Conservation (phyloP, 2,329 filamentous ascomycete genomes). For the Dendryphion nanum region DNA sequence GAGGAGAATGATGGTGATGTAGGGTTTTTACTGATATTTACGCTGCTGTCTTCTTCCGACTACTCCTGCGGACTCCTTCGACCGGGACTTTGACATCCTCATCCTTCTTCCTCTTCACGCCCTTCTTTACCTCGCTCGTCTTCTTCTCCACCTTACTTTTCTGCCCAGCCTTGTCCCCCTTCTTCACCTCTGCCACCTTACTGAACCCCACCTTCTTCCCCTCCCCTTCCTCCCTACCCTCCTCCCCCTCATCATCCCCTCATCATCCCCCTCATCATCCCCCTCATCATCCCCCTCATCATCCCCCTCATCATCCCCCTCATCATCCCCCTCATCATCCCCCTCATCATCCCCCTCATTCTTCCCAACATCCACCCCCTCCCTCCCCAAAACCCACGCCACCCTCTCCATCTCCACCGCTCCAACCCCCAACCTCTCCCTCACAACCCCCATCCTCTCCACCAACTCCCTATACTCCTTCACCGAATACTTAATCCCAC, state of each 20-base stretch:
- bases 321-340: neutral
- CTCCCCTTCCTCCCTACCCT: neutral
- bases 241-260: neutral
- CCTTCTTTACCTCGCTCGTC: too few species aligned
- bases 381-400: neutral
- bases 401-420: constrained; percentile 44
- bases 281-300: neutral
- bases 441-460: neutral
- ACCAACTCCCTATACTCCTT: neutral
- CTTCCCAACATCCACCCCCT: constrained; percentile 59
- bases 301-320: too few species aligned
- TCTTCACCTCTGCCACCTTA: too few species aligned
- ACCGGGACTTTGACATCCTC: too few species aligned
- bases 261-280: neutral
- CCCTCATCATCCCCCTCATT: constrained; percentile 42
- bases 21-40: too few species aligned
- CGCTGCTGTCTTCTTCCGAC: too few species aligned
- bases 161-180: too few species aligned
- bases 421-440: constrained; percentile 31
- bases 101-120: too few species aligned
- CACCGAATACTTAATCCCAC: constrained; percentile 55
- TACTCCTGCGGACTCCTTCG: too few species aligned
- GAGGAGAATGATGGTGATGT: too few species aligned
- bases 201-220: too few species aligned
- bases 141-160: too few species aligned